Percentiles rank a stretch among this genome's conserved stretches.
Evolutionary conservation across 768 basidiomycete genomes (phyloP).

Genomic region (Rhizopogon vulgaris): DNA sequence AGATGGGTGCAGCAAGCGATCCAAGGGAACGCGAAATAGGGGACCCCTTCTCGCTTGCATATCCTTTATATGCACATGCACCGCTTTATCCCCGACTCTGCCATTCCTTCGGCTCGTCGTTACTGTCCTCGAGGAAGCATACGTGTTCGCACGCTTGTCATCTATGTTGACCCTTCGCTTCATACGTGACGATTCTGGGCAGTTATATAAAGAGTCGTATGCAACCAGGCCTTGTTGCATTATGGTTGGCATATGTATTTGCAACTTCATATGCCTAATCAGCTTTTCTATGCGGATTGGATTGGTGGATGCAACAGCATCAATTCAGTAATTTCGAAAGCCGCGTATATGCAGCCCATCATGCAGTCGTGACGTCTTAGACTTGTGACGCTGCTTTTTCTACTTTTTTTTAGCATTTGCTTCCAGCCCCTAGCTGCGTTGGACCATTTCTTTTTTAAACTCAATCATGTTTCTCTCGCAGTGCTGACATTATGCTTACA

Average conservation of each 20-base stretch:
- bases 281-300: neutral
- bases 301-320: neutral
- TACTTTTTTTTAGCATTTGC: neutral
- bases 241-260: neutral
- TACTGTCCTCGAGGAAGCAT: neutral
- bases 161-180: neutral
- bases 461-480: neutral
- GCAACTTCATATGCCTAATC: neutral
- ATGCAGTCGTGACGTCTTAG: neutral
- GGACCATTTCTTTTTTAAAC: conserved; percentile 6
- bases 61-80: neutral
- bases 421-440: neutral
- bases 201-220: neutral
- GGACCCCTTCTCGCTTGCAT: neutral
- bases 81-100: neutral
- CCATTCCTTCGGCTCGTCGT: neutral
- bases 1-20: neutral
- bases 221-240: neutral
- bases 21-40: neutral
- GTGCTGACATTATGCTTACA: conserved; percentile 17
- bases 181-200: neutral
- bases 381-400: neutral
- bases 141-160: neutral
- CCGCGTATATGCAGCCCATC: neutral
- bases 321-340: neutral